Base-by-base conservation (phyloP, 169 alveolate genomes). In the Theileria orientalis region DNA sequence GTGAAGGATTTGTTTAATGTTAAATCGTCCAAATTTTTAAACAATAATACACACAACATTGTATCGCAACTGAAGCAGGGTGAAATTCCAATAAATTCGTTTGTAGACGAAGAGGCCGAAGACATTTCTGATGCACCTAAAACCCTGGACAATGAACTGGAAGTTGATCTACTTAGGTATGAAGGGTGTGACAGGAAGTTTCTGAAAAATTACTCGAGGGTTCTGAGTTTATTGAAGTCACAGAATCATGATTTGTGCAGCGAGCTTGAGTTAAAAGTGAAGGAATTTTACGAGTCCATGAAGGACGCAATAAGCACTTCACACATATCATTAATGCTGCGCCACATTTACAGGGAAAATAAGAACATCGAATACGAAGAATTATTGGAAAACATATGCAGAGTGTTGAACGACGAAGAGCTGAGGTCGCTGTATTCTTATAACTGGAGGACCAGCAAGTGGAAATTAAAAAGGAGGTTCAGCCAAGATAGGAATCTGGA, bases 71-170 rank as follows among this genome's bases (percentile, higher is more conserved):
- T n/a, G n/a, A n/a, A n/a, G n/a, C n/a, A n/a, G n/a, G n/a, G n/a
- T n/a, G n/a, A n/a, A n/a, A n/a, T n/a, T n/a, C n/a, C n/a, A n/a
- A n/a, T n/a, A n/a, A n/a, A n/a, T n/a, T n/a, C n/a, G n/a, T n/a
- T n/a, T n/a, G n/a, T n/a, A n/a, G n/a, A n/a, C n/a, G n/a, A n/a
- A 37, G 44, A 37, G 16, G 9, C 44, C 16, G 60, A 44, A 21
- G n/a, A 5, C 60, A 2, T 35, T 19, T 8, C 29, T 63, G 32
- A 32, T 32, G 23, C 35, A 42, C 35, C 72, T 30, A 56, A 30
- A 56, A 19, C 7, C 37, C n/a, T 52, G 0, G 59, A 75, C 16
- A 56, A 68, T 5, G 80, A 69, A 3, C 19, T 77, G 40, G 80
- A 77, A 40, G 67, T 41, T 59, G 19, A 59, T 21, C 35, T 77